Base-by-base conservation (phyloP, 2,329 filamentous ascomycete genomes). In the Epichloe coenophiala region DNA sequence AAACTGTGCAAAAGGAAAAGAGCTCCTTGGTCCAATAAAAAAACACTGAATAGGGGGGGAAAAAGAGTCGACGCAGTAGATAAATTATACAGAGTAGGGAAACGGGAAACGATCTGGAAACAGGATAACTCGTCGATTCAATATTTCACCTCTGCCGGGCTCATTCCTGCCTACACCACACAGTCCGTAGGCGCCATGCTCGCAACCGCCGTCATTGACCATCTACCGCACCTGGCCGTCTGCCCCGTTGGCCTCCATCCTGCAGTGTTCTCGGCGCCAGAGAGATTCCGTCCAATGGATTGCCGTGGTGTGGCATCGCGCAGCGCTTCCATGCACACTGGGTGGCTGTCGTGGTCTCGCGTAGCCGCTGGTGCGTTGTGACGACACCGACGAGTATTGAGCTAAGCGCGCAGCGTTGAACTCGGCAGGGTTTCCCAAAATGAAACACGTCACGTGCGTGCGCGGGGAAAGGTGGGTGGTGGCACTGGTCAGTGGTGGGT, bases 241-340 rank as follows among this genome's bases (percentile, higher is more conserved):
- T 19, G 1, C 39, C n/a, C 39, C 2, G 6, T 41, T 11, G 7
- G 5, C 12, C 6, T 12, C 31, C 44, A 23, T 45, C 44, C 44
- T 17, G 33, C 44, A 36, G 27, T 17, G 13, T 45, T 3, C 31
- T n/a, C 11, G 31, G 44, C 44, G 44, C 15, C 44, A 45, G 12
- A 21, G 31, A 12, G 31, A 37, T 13, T 37, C 36, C 35, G 39
- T 21, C 31, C 48, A 45, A 41, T 45, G 38, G 38, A 48, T 46
- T 13, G 9, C 33, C 42, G 11, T 21, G 38, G 15, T 48, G 48
- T 50, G 35, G 42, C 42, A 48, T 50, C 39, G 47, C 39, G 38
- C 51, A 45, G 51, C 47, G 50, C 39, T 51, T 48, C 45, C 42
- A 49, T 40, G 48, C 36, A 39, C 45, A 41, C 42, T 44, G 41